Evolutionary conservation across 805 yeast species (phyloP).

Genomic region (Zygosaccharomyces bailii): DNA sequence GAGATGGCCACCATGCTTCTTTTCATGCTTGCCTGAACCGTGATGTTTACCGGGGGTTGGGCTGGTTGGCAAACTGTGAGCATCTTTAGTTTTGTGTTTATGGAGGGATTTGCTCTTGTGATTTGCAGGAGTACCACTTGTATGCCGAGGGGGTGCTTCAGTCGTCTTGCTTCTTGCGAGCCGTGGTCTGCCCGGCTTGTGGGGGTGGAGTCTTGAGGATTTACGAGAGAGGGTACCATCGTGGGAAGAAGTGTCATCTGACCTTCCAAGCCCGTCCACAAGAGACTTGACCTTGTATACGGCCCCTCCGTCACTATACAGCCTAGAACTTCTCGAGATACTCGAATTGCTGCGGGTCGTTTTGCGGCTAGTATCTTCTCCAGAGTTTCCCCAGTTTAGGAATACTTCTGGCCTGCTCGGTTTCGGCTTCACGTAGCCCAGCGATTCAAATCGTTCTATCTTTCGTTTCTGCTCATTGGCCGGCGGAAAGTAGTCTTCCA

Average conservation of each 20-base stretch:
- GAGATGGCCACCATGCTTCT: constrained; percentile 12
- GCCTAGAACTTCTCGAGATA: constrained; percentile 28
- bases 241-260: not conserved
- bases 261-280: constrained; percentile 20
- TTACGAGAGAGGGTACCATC: not conserved
- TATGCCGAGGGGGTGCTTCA: not conserved
- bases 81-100: not conserved
- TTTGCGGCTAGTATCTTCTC: constrained; percentile 15
- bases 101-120: not conserved
- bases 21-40: constrained; percentile 5
- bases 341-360: constrained; percentile 22
- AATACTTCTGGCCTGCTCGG: constrained; percentile 19
- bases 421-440: constrained; percentile 33
- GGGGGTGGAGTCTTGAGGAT: constrained; percentile 2
- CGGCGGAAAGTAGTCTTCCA: constrained; percentile 31
- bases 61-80: not conserved
- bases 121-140: not conserved
- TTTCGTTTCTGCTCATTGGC: constrained; percentile 25
- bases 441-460: constrained; percentile 26
- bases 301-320: constrained; percentile 25
- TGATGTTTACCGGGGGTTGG: not conserved
- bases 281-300: constrained; percentile 35
- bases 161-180: constrained; percentile 11
- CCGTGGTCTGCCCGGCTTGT: constrained; percentile 25
- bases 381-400: constrained; percentile 8